Conservation (phyloP, 2,329 filamentous ascomycete genomes). For the Ophiocordyceps camponoti-saundersi region DNA sequence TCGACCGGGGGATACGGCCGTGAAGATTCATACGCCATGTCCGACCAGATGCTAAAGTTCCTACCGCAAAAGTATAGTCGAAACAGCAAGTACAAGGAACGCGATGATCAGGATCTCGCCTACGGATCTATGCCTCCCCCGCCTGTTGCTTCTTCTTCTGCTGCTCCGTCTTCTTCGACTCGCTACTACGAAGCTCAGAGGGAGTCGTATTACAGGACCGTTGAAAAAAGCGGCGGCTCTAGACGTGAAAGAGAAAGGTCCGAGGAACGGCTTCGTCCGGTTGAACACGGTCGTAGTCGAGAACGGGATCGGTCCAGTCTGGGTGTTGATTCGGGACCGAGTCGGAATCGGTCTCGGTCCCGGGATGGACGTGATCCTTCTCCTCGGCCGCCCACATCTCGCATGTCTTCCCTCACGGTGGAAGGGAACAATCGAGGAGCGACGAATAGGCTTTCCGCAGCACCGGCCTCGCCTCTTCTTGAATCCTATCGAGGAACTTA, state of each 20-base stretch:
- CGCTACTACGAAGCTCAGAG: background rate
- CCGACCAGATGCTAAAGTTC: constrained; percentile 23
- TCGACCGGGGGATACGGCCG: constrained; percentile 17
- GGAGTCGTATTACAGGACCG: background rate
- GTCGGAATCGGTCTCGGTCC: constrained; percentile 7
- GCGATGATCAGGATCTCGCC: constrained; percentile 28
- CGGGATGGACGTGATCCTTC: constrained; percentile 21
- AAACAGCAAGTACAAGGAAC: constrained; percentile 12
- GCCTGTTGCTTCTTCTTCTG: background rate
- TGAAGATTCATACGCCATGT: constrained; percentile 9
- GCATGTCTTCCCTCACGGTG: constrained; percentile 36
- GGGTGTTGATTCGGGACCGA: constrained; percentile 6
- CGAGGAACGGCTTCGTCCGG: background rate
- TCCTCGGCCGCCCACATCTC: constrained; percentile 28
- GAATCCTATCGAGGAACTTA: constrained; percentile 91
- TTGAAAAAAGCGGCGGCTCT: background rate
- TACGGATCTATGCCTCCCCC: constrained; percentile 20
- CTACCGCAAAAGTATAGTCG: constrained; percentile 31
- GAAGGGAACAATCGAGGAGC: constrained; percentile 21
- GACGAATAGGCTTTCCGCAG: constrained; percentile 26
- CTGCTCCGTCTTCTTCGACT: background rate
- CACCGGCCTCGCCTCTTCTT: constrained; percentile 69
- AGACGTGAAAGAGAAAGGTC: background rate
- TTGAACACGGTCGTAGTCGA: background rate
- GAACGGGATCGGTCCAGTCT: constrained; percentile 4